Conservation (phyloP, 2,329 filamentous ascomycete species). For the Fusarium staphyleae region DNA sequence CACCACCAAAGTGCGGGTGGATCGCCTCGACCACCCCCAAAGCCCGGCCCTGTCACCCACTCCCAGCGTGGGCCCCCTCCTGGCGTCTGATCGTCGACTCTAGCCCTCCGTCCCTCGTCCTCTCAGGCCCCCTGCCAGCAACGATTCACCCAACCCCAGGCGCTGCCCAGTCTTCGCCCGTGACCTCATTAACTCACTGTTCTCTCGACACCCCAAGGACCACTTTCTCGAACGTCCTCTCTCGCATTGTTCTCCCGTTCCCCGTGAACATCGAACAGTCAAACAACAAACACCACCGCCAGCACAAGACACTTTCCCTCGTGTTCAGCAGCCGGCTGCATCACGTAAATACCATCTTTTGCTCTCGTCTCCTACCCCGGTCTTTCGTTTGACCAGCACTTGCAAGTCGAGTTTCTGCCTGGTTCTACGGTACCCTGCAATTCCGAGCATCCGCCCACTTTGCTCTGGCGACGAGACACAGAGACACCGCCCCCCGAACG, state of each 20-base stretch:
- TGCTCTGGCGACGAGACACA: constrained; percentile 39
- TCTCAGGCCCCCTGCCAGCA: constrained; percentile 25
- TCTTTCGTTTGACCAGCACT: constrained; percentile 38
- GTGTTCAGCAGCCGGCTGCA: constrained; percentile 44
- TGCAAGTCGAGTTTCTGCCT: constrained; percentile 40
- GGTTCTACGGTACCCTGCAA: constrained; percentile 39
- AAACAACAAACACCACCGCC: constrained; percentile 26
- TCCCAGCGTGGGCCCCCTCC: constrained; percentile 35
- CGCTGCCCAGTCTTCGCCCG: constrained; percentile 34
- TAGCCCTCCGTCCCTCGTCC: constrained; percentile 30
- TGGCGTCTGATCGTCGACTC: constrained; percentile 41
- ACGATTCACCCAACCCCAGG: constrained; percentile 38
- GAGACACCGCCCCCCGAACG: constrained; percentile 40
- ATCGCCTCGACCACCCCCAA: constrained; percentile 36
- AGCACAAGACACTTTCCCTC: constrained; percentile 34
- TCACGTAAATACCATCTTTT: constrained; percentile 34
- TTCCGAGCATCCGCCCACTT: constrained; percentile 35
- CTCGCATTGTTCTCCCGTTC: constrained; percentile 41
- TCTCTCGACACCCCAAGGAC: constrained; percentile 39
- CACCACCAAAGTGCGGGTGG: constrained; percentile 38
- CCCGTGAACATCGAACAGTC: constrained; percentile 40
- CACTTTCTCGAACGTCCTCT: constrained; percentile 26
- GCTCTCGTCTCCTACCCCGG: constrained; percentile 28
- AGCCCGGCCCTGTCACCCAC: constrained; percentile 31
- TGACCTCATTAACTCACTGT: constrained; percentile 41